Evolutionary conservation across 1,284 basidiomycete genomes (phyloP).

Genomic region (Inonotus hispidus): DNA sequence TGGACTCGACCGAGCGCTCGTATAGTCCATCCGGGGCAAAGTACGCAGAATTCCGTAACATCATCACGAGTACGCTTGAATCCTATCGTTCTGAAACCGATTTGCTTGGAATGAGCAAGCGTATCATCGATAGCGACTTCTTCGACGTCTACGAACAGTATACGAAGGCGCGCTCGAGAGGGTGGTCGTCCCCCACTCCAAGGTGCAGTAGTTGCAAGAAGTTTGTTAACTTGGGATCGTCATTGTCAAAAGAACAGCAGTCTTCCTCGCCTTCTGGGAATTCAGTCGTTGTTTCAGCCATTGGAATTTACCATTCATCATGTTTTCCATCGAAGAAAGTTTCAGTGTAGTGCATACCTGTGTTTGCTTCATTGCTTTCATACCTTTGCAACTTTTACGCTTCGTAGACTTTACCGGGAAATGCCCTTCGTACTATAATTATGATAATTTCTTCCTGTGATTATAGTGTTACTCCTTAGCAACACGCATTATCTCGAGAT

Average conservation of each 20-base stretch:
- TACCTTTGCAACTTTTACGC: too few relatives aligned
- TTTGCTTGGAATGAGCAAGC: slow-evolving; percentile 83
- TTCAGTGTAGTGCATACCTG: slow-evolving; percentile 12
- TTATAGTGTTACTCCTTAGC: neutral
- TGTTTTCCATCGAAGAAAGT: slow-evolving; percentile 5
- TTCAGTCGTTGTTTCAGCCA: slow-evolving; percentile 9
- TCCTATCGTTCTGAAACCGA: slow-evolving; percentile 91
- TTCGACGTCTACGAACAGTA: slow-evolving; percentile 65
- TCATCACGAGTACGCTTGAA: slow-evolving; percentile 91
- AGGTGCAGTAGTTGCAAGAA: slow-evolving; percentile 15
- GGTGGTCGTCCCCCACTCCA: slow-evolving; percentile 41
- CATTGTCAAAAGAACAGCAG: neutral
- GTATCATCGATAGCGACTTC: slow-evolving; percentile 78
- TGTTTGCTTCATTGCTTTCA: neutral
- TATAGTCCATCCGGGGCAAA: slow-evolving; percentile 52
- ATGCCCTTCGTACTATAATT: neutral
- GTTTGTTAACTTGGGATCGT: neutral
- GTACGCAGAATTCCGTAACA: slow-evolving; percentile 88
- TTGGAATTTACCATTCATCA: slow-evolving; percentile 15
- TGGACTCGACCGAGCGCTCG: slow-evolving; percentile 55
- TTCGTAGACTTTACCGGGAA: too few relatives aligned
- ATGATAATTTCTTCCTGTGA: neutral
- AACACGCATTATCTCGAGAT: neutral
- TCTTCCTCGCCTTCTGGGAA: neutral
- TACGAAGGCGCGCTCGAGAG: slow-evolving; percentile 43